Evolutionary conservation across 768 basidiomycete genomes (phyloP).

Genomic region (Mycena olivaceomarginata): DNA sequence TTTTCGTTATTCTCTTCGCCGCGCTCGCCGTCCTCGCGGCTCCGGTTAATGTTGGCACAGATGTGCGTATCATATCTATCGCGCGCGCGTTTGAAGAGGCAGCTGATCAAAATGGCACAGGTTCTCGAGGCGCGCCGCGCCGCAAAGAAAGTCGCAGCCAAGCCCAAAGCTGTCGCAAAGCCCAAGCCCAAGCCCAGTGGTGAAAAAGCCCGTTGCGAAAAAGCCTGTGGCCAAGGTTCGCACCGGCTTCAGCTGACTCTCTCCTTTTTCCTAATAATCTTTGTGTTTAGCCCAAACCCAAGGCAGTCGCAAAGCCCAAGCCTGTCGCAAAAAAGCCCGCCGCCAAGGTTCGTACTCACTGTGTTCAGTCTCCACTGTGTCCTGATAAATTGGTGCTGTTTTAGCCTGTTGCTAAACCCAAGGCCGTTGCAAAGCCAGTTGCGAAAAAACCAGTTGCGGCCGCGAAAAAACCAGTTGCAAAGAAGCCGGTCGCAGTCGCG

Average conservation of each 20-base stretch:
- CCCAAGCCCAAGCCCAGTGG: too few species aligned
- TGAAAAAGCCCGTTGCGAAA: background rate
- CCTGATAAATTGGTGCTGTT: too few species aligned
- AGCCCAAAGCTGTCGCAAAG: too few species aligned
- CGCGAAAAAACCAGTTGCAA: conserved; percentile 15
- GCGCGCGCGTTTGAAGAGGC: background rate
- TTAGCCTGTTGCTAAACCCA: too few species aligned
- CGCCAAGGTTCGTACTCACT: too few species aligned
- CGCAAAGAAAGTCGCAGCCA: background rate
- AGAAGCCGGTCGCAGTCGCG: background rate
- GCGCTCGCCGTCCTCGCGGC: conserved; percentile 22
- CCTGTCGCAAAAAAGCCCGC: too few species aligned
- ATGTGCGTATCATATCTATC: background rate
- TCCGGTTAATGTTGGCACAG: conserved; percentile 8
- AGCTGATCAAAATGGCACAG: background rate
- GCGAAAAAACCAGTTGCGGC: background rate
- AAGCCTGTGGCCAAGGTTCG: background rate
- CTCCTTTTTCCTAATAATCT: background rate
- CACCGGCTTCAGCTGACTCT: background rate
- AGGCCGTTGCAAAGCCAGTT: background rate
- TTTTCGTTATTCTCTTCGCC: conserved; percentile 22
- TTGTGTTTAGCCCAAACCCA: background rate
- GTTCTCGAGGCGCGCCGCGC: background rate
- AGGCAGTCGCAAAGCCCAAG: background rate
- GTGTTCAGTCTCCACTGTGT: too few species aligned